A percentile compares a stretch with the other conserved stretches of the same genome.
Conservation (phyloP, 352 stramenopile species). For the Globisporangium abappressorium region DNA sequence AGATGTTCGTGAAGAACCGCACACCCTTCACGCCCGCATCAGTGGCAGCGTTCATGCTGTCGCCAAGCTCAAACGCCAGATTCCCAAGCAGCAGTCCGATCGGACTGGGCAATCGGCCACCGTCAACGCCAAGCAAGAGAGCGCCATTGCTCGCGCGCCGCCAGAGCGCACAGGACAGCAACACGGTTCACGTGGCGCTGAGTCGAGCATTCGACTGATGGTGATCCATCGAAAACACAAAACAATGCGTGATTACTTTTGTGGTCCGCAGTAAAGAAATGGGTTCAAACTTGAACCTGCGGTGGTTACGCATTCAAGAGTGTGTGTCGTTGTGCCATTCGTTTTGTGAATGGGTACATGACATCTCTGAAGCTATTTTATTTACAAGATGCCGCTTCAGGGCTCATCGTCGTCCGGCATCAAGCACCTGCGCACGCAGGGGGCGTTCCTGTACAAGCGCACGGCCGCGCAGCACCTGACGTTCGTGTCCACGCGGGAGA, state of each 20-base stretch:
- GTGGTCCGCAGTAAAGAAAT: not conserved
- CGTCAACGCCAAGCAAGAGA: constrained; percentile 8
- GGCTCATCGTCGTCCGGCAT: constrained; percentile 23
- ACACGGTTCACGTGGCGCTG: not conserved
- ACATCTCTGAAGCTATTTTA: not conserved
- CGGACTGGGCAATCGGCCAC: not conserved
- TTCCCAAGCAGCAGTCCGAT: not conserved
- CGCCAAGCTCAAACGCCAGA: not conserved
- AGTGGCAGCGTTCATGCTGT: constrained; percentile 4
- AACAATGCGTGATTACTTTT: constrained; percentile 1
- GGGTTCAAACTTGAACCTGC: not conserved
- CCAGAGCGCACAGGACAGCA: constrained; percentile 6
- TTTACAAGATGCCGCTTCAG: not conserved
- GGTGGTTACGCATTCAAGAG: constrained; percentile 10
- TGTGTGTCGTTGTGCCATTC: not conserved
- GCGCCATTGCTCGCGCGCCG: constrained; percentile 1
- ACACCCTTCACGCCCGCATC: constrained; percentile 18
- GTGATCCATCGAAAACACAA: not conserved
- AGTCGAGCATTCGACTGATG: not conserved
- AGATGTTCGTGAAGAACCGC: constrained; percentile 46
- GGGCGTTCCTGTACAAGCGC: constrained; percentile 65
- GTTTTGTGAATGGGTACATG: constrained; percentile 4
- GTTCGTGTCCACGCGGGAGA: constrained; percentile 45
- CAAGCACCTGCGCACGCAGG: constrained; percentile 52
- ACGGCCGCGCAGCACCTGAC: constrained; percentile 57